Conservation (phyloP, 441 rosid species). For the Arabidopsis hybrid region DNA sequence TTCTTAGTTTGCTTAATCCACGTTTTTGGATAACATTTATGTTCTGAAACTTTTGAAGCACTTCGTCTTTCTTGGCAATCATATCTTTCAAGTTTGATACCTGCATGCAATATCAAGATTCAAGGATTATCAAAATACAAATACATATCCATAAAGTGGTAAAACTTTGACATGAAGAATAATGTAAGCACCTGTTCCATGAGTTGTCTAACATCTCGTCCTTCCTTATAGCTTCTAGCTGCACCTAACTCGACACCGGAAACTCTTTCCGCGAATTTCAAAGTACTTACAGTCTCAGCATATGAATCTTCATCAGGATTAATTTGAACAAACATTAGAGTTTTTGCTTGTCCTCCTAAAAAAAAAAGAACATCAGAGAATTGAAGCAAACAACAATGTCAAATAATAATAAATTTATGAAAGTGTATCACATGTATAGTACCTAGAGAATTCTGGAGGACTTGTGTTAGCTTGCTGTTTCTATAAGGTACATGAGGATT, state of each 20-base stretch:
- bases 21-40: conserved; percentile 49
- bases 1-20: conserved; percentile 49
- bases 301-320: conserved; percentile 87
- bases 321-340: conserved; percentile 94
- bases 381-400: conserved; percentile 2
- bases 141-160: neutral
- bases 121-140: conserved; percentile 10
- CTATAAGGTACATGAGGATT: conserved; percentile 88
- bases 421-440: conserved; percentile 26
- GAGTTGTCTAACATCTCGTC: conserved; percentile 84
- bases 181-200: conserved; percentile 73
- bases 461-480: conserved; percentile 98
- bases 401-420: neutral
- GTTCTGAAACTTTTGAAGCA: conserved; percentile 65
- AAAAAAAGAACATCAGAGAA: conserved; percentile 9
- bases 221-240: conserved; percentile 77
- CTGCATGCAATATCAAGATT: conserved; percentile 44
- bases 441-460: conserved; percentile 93
- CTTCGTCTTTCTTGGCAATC: conserved; percentile 77
- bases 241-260: conserved; percentile 97
- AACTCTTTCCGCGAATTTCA: conserved; percentile 93
- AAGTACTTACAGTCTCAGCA: conserved; percentile 84
- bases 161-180: neutral
- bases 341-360: conserved; percentile 93
- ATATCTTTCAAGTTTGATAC: conserved; percentile 76